Conservation (phyloP, 129 eudicot species). For the Glebionis coronaria region DNA sequence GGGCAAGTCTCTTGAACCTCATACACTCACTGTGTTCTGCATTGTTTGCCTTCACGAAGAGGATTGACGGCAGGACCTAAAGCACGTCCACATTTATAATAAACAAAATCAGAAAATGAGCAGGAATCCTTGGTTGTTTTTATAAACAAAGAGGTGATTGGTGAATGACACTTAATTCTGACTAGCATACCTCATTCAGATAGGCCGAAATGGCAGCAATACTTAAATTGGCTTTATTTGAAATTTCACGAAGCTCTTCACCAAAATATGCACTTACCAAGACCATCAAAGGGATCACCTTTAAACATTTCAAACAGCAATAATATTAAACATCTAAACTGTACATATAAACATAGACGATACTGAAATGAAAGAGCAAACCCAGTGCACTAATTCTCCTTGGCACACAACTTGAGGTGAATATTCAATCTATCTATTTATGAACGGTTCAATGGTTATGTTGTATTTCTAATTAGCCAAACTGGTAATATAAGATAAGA, state of each 20-base stretch:
- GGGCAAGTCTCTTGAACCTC: constrained; percentile 73
- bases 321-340: constrained; percentile 2
- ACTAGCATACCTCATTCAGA: constrained; percentile 71
- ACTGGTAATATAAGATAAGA: neutral
- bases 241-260: constrained; percentile 69
- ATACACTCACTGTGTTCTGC: constrained; percentile 66
- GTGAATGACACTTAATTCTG: too few species aligned
- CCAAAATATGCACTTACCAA: constrained; percentile 65
- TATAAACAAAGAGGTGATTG: too few species aligned
- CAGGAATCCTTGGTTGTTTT: too few species aligned
- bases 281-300: constrained; percentile 82
- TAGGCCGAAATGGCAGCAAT: constrained; percentile 77
- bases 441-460: too few species aligned
- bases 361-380: constrained; percentile 3
- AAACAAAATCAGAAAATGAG: neutral
- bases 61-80: constrained; percentile 83
- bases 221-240: constrained; percentile 70
- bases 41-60: constrained; percentile 89
- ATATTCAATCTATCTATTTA: too few species aligned
- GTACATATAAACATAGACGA: constrained; percentile 2
- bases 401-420: neutral
- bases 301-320: constrained; percentile 23
- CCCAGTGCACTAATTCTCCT: constrained; percentile 9
- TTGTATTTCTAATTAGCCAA: neutral
- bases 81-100: constrained; percentile 23